phyloP scores from a whole-genome alignment of 345 rosid genomes.

The Adansonia digitata region DNA sequence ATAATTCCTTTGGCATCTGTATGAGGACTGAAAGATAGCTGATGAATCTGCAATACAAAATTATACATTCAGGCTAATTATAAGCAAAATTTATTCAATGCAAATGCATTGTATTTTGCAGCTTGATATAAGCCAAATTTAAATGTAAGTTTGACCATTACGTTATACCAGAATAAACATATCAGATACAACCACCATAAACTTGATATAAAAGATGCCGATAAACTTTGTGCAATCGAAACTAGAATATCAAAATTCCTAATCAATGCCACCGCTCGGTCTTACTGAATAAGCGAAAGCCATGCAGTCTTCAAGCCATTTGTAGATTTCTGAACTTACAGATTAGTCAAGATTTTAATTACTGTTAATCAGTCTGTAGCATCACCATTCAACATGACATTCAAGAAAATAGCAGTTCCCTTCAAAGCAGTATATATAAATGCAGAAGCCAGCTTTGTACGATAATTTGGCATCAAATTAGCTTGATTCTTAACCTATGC shows the following conservation, averaged over 20 bases:
- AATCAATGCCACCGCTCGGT: not conserved
- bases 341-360: not conserved
- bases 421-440: not conserved
- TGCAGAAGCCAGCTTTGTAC: not conserved
- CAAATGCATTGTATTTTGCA: not conserved
- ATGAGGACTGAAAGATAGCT: conserved; percentile 92
- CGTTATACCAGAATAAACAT: not conserved
- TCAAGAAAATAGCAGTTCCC: not conserved
- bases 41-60: conserved; percentile 65
- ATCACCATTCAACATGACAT: not conserved
- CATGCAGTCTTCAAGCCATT: not conserved
- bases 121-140: not conserved
- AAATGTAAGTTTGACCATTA: not conserved
- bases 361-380: not conserved
- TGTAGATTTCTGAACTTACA: not conserved
- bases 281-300: not conserved
- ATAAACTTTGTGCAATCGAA: not conserved
- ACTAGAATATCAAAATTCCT: not conserved
- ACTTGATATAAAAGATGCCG: not conserved
- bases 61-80: not conserved
- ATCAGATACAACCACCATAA: conserved; percentile 4
- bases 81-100: not conserved
- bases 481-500: too few relatives aligned
- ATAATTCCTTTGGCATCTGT: conserved; percentile 96
- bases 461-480: not conserved